Conservation (phyloP, 306 rosid species). For the Begonia peltatifolia region DNA sequence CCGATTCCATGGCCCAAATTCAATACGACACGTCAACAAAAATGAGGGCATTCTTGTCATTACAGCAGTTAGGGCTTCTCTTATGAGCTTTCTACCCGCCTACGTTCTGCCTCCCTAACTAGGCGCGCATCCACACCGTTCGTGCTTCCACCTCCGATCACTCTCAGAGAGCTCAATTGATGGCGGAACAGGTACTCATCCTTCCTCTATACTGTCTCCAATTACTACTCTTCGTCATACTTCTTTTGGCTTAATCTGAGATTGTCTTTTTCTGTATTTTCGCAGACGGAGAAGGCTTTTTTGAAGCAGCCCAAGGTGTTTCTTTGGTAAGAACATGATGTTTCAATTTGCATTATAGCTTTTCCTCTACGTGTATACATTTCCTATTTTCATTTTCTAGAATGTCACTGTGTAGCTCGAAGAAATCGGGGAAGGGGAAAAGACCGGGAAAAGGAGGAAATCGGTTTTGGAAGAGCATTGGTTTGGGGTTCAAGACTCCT, state of each 20-base stretch:
- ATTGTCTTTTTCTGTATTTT: background rate
- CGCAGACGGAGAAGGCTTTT: constrained; percentile 65
- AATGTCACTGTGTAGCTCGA: constrained; percentile 21
- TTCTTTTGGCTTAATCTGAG: background rate
- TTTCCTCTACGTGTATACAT: background rate
- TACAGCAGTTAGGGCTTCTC: constrained; percentile 1
- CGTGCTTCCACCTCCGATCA: background rate
- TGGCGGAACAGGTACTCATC: constrained; percentile 55
- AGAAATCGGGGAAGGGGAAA: constrained; percentile 47
- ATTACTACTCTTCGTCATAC: too few species aligned
- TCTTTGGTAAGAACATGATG: constrained; percentile 20
- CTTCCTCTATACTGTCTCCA: background rate
- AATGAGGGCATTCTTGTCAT: constrained; percentile 11
- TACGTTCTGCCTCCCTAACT: background rate
- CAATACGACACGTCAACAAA: too few species aligned
- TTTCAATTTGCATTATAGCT: background rate
- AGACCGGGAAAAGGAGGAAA: constrained; percentile 61
- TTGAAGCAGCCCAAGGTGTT: constrained; percentile 70
- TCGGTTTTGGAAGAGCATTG: constrained; percentile 43
- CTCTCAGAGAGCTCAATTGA: constrained; percentile 8
- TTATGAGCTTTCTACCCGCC: constrained; percentile 4
- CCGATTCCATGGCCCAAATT: too few species aligned
- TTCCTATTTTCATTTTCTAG: background rate
- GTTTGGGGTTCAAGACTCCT: constrained; percentile 55
- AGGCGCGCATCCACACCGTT: constrained; percentile 1